Conservation (phyloP, 2,329 filamentous ascomycete genomes). For the Magnaporthales sp. region DNA sequence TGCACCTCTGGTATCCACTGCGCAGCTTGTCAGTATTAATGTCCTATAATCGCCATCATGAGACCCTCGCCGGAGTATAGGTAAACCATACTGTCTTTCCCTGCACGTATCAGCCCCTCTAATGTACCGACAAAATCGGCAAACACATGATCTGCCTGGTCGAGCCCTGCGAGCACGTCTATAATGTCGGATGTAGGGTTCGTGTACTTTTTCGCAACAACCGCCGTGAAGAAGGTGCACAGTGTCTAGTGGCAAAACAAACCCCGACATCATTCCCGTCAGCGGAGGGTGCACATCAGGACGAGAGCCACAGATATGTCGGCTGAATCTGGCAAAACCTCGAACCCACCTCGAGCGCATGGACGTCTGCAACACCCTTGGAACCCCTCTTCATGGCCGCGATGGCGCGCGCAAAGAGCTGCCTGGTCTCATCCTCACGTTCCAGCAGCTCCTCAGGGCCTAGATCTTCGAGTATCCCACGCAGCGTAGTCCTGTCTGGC, state of each 20-base stretch:
- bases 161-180: slow-evolving; percentile 76
- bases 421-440: slow-evolving; percentile 67
- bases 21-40: background rate
- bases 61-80: background rate
- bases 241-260: slow-evolving; percentile 57
- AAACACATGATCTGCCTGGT: slow-evolving; percentile 79
- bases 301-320: background rate
- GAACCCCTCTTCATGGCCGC: slow-evolving; percentile 47
- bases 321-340: background rate
- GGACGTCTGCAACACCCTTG: slow-evolving; percentile 54
- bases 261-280: slow-evolving; percentile 2
- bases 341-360: slow-evolving; percentile 73
- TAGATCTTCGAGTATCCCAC: slow-evolving; percentile 59
- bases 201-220: slow-evolving; percentile 83
- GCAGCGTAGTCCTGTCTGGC: slow-evolving; percentile 64
- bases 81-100: slow-evolving; percentile 52
- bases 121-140: slow-evolving; percentile 79
- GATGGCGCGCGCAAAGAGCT: slow-evolving; percentile 70
- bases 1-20: slow-evolving; percentile 67
- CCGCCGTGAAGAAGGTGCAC: slow-evolving; percentile 73
- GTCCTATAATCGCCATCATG: background rate
- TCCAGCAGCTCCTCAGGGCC: slow-evolving; percentile 67
- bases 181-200: slow-evolving; percentile 96
- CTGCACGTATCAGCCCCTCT: slow-evolving; percentile 74
- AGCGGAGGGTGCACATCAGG: background rate